These are phyloP conservation scores for Diutina pseudorugosa DNA, from an alignment of 1,139 yeast genomes.

Conservation along the genomic window DNA sequence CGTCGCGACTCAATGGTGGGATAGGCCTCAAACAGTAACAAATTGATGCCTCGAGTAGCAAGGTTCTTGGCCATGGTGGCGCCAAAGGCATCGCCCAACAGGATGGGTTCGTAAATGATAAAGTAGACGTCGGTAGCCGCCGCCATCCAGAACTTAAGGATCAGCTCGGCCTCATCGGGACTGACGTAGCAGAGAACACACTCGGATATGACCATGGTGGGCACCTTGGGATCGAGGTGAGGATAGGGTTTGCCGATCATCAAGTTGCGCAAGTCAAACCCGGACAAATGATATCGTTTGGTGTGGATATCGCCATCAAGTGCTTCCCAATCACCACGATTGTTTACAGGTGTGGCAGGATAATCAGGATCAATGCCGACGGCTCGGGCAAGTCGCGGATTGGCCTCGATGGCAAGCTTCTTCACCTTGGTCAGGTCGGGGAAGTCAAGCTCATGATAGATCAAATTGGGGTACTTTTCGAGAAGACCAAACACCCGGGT, in stretches of 20 bases:
- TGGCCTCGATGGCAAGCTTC: slow-evolving; percentile 34
- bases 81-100: slow-evolving; percentile 66
- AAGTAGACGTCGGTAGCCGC: slow-evolving; percentile 19
- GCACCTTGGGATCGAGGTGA: slow-evolving; percentile 14
- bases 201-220: slow-evolving; percentile 74
- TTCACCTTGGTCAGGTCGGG: slow-evolving; percentile 50
- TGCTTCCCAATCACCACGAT: slow-evolving; percentile 13
- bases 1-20: slow-evolving; percentile 31
- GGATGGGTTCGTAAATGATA: slow-evolving; percentile 78
- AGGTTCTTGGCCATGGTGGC: slow-evolving; percentile 69
- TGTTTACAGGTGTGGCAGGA: slow-evolving; percentile 4
- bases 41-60: slow-evolving; percentile 54
- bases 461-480: slow-evolving; percentile 15
- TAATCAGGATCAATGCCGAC: slow-evolving; percentile 6
- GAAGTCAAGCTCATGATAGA: slow-evolving; percentile 70
- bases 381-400: slow-evolving; percentile 12
- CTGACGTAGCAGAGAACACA: slow-evolving; percentile 80
- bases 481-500: slow-evolving; percentile 55
- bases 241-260: slow-evolving; percentile 2
- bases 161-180: slow-evolving; percentile 39
- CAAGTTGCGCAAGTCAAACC: slow-evolving; percentile 40
- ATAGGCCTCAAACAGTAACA: slow-evolving; percentile 38
- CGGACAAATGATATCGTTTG: slow-evolving; percentile 37
- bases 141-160: slow-evolving; percentile 32
- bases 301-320: slow-evolving; percentile 28